Conservation (phyloP, 805 yeast genomes). For the Candida broadrunensis region DNA sequence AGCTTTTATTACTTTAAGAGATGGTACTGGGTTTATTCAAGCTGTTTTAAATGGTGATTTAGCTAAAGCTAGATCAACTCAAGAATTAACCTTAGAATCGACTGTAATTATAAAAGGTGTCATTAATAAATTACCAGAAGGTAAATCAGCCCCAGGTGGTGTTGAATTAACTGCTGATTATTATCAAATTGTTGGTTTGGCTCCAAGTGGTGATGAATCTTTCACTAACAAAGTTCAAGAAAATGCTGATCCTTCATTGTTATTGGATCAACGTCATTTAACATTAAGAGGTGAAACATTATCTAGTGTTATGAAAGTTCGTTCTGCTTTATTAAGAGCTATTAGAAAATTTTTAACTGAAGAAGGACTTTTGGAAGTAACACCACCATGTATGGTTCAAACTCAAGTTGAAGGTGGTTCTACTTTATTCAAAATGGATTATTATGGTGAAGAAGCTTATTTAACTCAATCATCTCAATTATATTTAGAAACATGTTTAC, state of each 20-base stretch:
- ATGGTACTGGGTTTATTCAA: constrained; percentile 91
- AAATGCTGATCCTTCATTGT: constrained; percentile 86
- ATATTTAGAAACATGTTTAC: constrained; percentile 93
- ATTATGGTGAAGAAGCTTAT: constrained; percentile 96
- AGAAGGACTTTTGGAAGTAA: constrained; percentile 80
- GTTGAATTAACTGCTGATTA: constrained; percentile 90
- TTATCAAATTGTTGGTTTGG: constrained; percentile 85
- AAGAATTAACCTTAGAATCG: constrained; percentile 83
- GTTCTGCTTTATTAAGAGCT: constrained; percentile 73
- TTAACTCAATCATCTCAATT: constrained; percentile 96
- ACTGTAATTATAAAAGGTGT: constrained; percentile 80
- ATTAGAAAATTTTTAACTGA: constrained; percentile 76
- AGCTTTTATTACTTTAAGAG: constrained; percentile 88
- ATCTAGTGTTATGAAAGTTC: constrained; percentile 89
- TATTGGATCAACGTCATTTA: constrained; percentile 93
- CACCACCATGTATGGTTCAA: constrained; percentile 99
- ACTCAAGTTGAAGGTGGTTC: constrained; percentile 99
- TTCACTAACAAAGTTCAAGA: constrained; percentile 94
- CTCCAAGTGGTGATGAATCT: constrained; percentile 95
- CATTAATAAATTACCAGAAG: constrained; percentile 84
- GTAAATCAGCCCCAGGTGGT: constrained; percentile 96
- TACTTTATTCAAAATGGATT: constrained; percentile 86
- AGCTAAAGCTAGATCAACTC: constrained; percentile 85
- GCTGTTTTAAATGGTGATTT: constrained; percentile 85
- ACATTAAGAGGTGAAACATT: constrained; percentile 95